These are phyloP conservation scores for Paramecium biaurelia DNA, from an alignment of 73 alveolate species.

Conservation along the genomic window DNA sequence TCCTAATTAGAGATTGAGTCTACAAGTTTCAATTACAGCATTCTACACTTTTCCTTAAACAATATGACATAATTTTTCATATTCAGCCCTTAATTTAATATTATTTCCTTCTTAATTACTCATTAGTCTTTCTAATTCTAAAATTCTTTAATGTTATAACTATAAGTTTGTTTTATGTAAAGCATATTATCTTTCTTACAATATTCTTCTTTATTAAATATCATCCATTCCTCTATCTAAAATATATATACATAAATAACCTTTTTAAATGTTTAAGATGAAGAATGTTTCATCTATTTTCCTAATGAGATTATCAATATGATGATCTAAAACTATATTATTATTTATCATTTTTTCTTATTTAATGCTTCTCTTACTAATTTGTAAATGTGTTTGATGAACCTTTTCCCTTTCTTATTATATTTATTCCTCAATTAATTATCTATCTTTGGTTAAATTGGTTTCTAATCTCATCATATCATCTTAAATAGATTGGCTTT, in stretches of 20 bases:
- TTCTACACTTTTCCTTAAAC: not conserved
- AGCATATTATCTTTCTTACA: not conserved
- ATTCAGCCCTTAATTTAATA: slow-evolving; percentile 6
- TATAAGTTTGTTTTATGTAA: not conserved
- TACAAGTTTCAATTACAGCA: slow-evolving; percentile 16
- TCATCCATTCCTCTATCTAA: slow-evolving; percentile 25
- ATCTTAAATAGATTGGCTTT: not conserved
- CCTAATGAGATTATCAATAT: not conserved
- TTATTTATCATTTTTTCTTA: not conserved
- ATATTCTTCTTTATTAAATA: slow-evolving; percentile 5
- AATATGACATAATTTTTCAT: slow-evolving; percentile 22
- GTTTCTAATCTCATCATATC: slow-evolving; percentile 1
- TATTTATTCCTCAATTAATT: slow-evolving; percentile 8
- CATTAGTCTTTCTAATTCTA: slow-evolving; percentile 11
- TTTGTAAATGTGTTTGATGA: not conserved
- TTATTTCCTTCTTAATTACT: slow-evolving; percentile 11
- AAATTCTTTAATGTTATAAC: slow-evolving; percentile 28
- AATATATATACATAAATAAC: not conserved
- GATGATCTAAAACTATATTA: slow-evolving; percentile 26
- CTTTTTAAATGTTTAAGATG: not conserved
- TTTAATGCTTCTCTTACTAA: slow-evolving; percentile 32
- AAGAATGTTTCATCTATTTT: slow-evolving; percentile 5
- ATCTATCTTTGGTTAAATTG: not conserved
- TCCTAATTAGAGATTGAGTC: slow-evolving; percentile 13
- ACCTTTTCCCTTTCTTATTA: not conserved